These are phyloP conservation scores for Lentinus brumalis DNA, from an alignment of 768 basidiomycete genomes.

Conservation along the genomic window DNA sequence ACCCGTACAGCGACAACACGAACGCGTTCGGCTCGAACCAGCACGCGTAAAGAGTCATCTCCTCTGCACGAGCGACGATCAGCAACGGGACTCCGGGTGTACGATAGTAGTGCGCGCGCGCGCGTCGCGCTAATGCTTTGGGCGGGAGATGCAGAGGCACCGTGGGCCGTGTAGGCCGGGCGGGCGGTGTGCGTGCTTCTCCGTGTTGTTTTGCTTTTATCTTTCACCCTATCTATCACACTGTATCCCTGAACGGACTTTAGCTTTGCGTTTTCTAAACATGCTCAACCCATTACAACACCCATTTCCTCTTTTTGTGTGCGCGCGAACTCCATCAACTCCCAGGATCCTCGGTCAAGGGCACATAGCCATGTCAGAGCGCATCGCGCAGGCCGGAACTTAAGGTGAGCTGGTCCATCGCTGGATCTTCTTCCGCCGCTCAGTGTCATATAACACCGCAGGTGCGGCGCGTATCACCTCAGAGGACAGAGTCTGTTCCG, in stretches of 20 bases:
- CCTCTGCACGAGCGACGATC: neutral
- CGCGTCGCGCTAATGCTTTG: neutral
- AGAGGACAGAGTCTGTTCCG: too few relatives aligned
- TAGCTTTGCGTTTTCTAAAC: neutral
- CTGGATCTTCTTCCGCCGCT: too few relatives aligned
- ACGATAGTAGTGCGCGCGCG: neutral
- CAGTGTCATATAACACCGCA: too few relatives aligned
- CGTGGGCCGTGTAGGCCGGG: too few relatives aligned
- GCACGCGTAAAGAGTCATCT: neutral
- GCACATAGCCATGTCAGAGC: too few relatives aligned
- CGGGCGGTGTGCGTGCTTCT: neutral
- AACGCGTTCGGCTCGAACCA: conserved; percentile 26
- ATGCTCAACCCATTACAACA: conserved; percentile 4
- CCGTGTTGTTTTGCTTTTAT: neutral
- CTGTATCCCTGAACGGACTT: conserved; percentile 20
- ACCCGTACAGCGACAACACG: conserved; percentile 29
- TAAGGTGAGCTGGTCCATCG: too few relatives aligned
- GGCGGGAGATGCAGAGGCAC: neutral
- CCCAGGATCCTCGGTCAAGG: neutral
- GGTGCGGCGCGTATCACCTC: too few relatives aligned
- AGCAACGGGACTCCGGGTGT: neutral
- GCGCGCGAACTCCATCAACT: neutral
- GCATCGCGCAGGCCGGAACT: too few relatives aligned
- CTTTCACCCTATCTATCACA: conserved; percentile 9
- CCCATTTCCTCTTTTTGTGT: neutral